Evolutionary conservation across 495 filamentous ascomycete species (phyloP).

Genomic region (Daldinia vernicosa): DNA sequence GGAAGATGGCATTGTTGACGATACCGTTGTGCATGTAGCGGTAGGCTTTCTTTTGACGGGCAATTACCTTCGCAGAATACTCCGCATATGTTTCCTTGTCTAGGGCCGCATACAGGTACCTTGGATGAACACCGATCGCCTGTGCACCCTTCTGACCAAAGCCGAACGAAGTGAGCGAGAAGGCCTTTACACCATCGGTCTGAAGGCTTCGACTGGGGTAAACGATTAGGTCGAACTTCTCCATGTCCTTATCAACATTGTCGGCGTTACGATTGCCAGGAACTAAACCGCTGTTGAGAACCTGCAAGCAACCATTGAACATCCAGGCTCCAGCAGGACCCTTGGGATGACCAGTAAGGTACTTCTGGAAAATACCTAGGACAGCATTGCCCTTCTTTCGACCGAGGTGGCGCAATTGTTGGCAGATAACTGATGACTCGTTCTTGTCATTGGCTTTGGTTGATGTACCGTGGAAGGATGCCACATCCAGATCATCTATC

Average conservation of each 20-base stretch:
- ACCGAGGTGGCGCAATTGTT: slow-evolving; percentile 94
- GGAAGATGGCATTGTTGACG: slow-evolving; percentile 97
- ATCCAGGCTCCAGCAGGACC: slow-evolving; percentile 99
- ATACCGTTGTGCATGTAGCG: slow-evolving; percentile 96
- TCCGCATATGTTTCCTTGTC: slow-evolving; percentile 81
- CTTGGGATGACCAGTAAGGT: slow-evolving; percentile 98
- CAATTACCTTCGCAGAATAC: slow-evolving; percentile 87
- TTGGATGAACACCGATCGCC: slow-evolving; percentile 94
- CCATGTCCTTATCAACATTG: slow-evolving; percentile 95
- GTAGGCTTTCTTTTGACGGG: slow-evolving; percentile 97
- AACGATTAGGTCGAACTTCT: slow-evolving; percentile 96
- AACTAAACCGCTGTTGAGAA: slow-evolving; percentile 90
- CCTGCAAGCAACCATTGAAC: slow-evolving; percentile 97
- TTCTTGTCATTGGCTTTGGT: slow-evolving; percentile 99
- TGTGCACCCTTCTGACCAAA: slow-evolving; percentile 99
- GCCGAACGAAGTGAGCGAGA: slow-evolving; percentile 98
- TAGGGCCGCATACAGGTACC: slow-evolving; percentile 94
- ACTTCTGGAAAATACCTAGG: slow-evolving; percentile 99
- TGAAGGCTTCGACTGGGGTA: slow-evolving; percentile 96
- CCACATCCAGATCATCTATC: slow-evolving; percentile 92
- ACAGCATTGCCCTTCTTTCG: slow-evolving; percentile 95
- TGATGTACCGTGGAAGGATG: slow-evolving; percentile 98
- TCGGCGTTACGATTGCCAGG: slow-evolving; percentile 98
- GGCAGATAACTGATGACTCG: slow-evolving; percentile 96
- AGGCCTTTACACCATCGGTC: slow-evolving; percentile 97